Percentiles rank a stretch among this genome's conserved stretches.
These are phyloP conservation scores for Paramecium tetraurelia DNA, from an alignment of 73 alveolate species.

Conservation along the genomic window DNA sequence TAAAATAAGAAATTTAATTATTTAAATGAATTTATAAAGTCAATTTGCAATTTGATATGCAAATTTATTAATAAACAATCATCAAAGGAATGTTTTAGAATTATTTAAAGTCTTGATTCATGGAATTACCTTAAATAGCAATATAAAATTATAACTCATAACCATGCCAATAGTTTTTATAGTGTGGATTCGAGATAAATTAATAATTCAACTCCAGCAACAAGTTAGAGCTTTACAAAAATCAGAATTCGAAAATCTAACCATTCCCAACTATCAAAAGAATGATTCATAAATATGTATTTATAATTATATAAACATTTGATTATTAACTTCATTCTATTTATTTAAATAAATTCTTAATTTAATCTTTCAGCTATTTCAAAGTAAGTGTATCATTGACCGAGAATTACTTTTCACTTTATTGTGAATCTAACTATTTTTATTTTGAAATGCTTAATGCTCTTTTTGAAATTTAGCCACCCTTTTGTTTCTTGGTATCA, in stretches of 20 bases:
- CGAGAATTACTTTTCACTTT: neutral
- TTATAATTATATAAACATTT: neutral
- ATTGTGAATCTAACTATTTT: neutral
- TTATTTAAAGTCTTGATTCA: neutral
- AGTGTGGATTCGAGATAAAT: neutral
- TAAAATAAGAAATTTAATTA: neutral
- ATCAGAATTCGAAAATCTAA: constrained; percentile 21
- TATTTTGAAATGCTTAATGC: neutral
- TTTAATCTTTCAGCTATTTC: neutral
- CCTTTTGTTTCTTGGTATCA: neutral
- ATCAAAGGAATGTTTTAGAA: neutral
- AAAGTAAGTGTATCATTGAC: neutral
- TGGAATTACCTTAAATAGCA: neutral
- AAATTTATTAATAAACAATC: neutral
- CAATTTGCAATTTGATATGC: neutral
- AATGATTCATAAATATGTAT: neutral
- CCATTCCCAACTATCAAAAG: neutral
- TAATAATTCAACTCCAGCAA: constrained; percentile 24
- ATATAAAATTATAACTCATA: neutral
- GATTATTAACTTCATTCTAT: neutral
- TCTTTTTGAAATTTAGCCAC: neutral
- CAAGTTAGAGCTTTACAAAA: neutral
- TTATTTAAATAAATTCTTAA: neutral
- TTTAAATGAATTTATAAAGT: neutral
- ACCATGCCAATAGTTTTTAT: constrained; percentile 43